A percentile compares a stretch with the other conserved stretches of the same genome.
Conservation (phyloP, 2,329 filamentous ascomycete species). For the Sporothrix dimorphospora region DNA sequence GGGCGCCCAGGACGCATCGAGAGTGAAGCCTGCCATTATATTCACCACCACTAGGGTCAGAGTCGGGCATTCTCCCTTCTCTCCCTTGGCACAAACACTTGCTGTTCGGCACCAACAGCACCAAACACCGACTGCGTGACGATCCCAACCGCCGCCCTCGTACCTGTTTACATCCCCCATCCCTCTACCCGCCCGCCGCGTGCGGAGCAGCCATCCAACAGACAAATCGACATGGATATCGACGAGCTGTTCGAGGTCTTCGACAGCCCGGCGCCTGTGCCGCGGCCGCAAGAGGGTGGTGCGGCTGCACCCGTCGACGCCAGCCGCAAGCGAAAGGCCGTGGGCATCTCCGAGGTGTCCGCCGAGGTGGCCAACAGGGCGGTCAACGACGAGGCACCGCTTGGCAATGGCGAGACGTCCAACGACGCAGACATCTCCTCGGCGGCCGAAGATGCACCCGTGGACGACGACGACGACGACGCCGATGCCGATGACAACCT, state of each 20-base stretch:
- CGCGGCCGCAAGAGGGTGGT: conserved; percentile 38
- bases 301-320: conserved; percentile 57
- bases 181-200: conserved; percentile 6
- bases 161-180: not conserved
- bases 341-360: conserved; percentile 55
- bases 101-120: not conserved
- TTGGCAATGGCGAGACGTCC: conserved; percentile 42
- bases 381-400: conserved; percentile 32
- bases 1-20: conserved; percentile 16
- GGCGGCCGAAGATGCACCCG: conserved; percentile 40
- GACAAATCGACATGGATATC: conserved; percentile 50
- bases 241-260: conserved; percentile 85
- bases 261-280: conserved; percentile 63
- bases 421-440: conserved; percentile 39
- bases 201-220: not conserved
- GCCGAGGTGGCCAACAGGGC: not conserved
- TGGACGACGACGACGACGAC: conserved; percentile 47
- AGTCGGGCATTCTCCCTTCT: not conserved
- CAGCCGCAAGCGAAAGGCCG: conserved; percentile 81
- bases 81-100: not conserved
- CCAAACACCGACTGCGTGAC: not conserved
- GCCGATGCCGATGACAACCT: conserved; percentile 50
- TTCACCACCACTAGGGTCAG: not conserved
- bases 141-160: not conserved
- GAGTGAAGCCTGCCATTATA: not conserved